These are phyloP conservation scores for Mastigamoeba balamuthi DNA, from an alignment of 78 protist genomes.

Conservation along the genomic window DNA sequence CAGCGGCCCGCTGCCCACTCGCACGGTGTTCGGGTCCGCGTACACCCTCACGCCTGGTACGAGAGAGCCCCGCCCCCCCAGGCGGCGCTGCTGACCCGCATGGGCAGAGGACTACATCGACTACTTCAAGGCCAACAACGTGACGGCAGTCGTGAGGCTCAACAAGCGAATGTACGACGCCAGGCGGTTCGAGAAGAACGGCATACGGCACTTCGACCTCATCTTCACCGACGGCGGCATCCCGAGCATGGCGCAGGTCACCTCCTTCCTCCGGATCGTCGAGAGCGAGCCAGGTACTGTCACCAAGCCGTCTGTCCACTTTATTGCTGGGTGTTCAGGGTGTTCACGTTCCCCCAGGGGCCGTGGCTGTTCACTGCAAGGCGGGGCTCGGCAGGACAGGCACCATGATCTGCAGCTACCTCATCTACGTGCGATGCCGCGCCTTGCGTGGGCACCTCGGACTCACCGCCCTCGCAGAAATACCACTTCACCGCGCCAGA, in stretches of 20 bases:
- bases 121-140: slow-evolving; percentile 19
- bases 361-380: slow-evolving; percentile 33
- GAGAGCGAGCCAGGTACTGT: slow-evolving; percentile 16
- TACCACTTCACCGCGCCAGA: slow-evolving; percentile 53
- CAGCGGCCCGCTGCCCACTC: slow-evolving; percentile 37
- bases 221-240: slow-evolving; percentile 60
- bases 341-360: background rate
- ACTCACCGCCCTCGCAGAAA: background rate
- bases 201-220: slow-evolving; percentile 61
- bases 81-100: too few species aligned
- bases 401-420: background rate
- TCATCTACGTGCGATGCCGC: background rate
- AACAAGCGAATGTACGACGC: slow-evolving; percentile 54
- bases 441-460: background rate
- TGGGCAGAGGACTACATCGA: slow-evolving; percentile 20
- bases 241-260: slow-evolving; percentile 54
- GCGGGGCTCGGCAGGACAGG: slow-evolving; percentile 19
- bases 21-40: background rate
- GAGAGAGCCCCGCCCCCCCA: slow-evolving; percentile 13
- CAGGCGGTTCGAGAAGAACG: slow-evolving; percentile 1
- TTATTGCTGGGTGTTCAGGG: too few species aligned
- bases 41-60: background rate
- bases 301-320: background rate
- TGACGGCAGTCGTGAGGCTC: slow-evolving; percentile 64
- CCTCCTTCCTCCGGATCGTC: slow-evolving; percentile 22